Percentiles rank a stretch among this genome's conserved stretches.
phyloP scores from a whole-genome alignment of 2,329 filamentous ascomycete genomes.

The Aureobasidium sp. region DNA sequence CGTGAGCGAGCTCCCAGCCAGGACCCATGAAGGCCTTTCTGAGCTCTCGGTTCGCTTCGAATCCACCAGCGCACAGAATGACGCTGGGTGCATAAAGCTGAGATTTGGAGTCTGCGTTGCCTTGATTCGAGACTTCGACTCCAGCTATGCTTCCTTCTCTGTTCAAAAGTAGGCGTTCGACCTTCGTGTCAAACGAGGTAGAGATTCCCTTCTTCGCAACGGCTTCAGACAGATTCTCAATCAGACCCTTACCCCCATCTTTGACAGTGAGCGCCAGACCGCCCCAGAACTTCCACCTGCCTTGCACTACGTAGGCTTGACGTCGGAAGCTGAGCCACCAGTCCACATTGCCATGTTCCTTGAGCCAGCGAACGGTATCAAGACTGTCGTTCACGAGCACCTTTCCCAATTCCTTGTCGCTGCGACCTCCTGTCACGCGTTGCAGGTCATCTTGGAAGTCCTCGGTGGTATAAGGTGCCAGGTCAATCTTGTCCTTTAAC shows the following conservation, averaged over 20 bases:
- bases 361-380: constrained; percentile 24
- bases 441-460: constrained; percentile 53
- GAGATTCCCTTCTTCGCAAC: constrained; percentile 40
- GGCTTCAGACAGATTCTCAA: constrained; percentile 42
- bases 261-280: constrained; percentile 54
- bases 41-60: constrained; percentile 55
- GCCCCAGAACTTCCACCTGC: constrained; percentile 59
- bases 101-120: background rate
- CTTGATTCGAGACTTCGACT: constrained; percentile 24
- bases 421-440: constrained; percentile 49
- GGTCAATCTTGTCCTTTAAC: constrained; percentile 47
- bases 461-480: constrained; percentile 48
- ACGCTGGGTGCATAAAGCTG: constrained; percentile 28
- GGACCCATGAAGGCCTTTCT: constrained; percentile 50
- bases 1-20: constrained; percentile 56
- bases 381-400: constrained; percentile 39
- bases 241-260: constrained; percentile 54
- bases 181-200: constrained; percentile 42
- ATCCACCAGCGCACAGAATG: constrained; percentile 55
- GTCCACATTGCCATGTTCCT: constrained; percentile 41
- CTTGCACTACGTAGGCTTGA: constrained; percentile 58
- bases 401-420: constrained; percentile 43
- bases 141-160: constrained; percentile 28
- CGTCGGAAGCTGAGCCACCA: constrained; percentile 39
- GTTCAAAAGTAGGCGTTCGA: constrained; percentile 35